These are phyloP conservation scores for Leptomonas pyrrhocoris DNA, from an alignment of 208 protist species.

Conservation along the genomic window DNA sequence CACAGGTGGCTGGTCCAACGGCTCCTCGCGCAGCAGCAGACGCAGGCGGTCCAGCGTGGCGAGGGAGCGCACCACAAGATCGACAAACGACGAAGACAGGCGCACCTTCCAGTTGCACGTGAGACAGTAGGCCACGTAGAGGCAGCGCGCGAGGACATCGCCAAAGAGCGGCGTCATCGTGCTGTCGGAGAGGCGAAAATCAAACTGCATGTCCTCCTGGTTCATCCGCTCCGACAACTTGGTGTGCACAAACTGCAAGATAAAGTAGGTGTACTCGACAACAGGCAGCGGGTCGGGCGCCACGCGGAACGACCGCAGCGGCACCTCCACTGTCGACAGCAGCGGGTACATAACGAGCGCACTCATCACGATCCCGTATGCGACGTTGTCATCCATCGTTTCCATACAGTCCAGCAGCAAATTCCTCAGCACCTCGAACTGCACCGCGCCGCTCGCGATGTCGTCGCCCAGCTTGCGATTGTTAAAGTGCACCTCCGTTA, in stretches of 20 bases:
- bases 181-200: constrained; percentile 38
- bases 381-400: constrained; percentile 66
- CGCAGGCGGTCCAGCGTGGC: constrained; percentile 32
- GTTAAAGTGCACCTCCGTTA: constrained; percentile 30
- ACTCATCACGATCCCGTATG: constrained; percentile 75
- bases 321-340: constrained; percentile 24
- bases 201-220: constrained; percentile 32
- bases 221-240: constrained; percentile 51
- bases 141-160: constrained; percentile 64
- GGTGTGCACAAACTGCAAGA: constrained; percentile 64
- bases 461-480: constrained; percentile 25
- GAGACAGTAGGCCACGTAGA: constrained; percentile 56
- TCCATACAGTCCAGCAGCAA: constrained; percentile 69
- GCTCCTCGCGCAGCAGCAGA: constrained; percentile 24
- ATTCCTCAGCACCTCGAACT: constrained; percentile 31
- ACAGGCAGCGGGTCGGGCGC: constrained; percentile 29
- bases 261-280: constrained; percentile 57
- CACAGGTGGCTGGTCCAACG: constrained; percentile 16
- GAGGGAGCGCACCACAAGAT: constrained; percentile 47
- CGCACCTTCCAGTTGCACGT: constrained; percentile 40
- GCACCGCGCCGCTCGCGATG: constrained; percentile 24
- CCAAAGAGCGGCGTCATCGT: constrained; percentile 67
- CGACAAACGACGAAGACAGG: constrained; percentile 48
- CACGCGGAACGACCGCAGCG: constrained; percentile 15
- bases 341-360: constrained; percentile 71